Evolutionary conservation across 305 asterid species (phyloP).

Genomic region (Ajuga reptans): DNA sequence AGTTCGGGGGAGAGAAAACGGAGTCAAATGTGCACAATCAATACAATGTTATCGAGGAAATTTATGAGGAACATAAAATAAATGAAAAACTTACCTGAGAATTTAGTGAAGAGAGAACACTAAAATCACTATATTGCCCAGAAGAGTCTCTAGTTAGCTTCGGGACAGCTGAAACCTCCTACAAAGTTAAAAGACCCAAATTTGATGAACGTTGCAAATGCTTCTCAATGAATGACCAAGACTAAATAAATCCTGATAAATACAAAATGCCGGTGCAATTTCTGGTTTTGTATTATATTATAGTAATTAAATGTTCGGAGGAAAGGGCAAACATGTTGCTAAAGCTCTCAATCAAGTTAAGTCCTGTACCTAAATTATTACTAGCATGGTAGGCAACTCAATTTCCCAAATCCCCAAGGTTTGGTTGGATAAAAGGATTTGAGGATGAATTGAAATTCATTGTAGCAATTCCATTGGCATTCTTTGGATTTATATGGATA

Average conservation of each 20-base stretch:
- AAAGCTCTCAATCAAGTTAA: neutral
- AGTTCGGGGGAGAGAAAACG: neutral
- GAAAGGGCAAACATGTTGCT: neutral
- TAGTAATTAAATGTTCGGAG: neutral
- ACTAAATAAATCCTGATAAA: neutral
- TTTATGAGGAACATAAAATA: slow-evolving; percentile 9
- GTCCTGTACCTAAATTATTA: neutral
- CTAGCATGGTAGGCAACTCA: slow-evolving; percentile 1
- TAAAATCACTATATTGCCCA: slow-evolving; percentile 92
- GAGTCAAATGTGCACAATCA: slow-evolving; percentile 19
- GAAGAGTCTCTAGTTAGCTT: slow-evolving; percentile 84
- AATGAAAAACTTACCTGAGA: slow-evolving; percentile 54
- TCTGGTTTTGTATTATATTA: neutral
- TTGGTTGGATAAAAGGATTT: neutral
- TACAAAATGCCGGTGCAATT: slow-evolving; percentile 1
- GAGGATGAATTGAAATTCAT: neutral
- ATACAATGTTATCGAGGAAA: slow-evolving; percentile 9
- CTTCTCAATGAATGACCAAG: neutral
- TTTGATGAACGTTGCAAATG: slow-evolving; percentile 14
- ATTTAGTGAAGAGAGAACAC: slow-evolving; percentile 80
- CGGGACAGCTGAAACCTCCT: slow-evolving; percentile 85
- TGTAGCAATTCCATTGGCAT: neutral
- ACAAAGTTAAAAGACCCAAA: slow-evolving; percentile 22
- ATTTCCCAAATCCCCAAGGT: neutral
- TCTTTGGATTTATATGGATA: neutral